These are phyloP conservation scores for Ammopiptanthus mongolicus DNA, from an alignment of 306 rosid genomes.

Conservation along the genomic window DNA sequence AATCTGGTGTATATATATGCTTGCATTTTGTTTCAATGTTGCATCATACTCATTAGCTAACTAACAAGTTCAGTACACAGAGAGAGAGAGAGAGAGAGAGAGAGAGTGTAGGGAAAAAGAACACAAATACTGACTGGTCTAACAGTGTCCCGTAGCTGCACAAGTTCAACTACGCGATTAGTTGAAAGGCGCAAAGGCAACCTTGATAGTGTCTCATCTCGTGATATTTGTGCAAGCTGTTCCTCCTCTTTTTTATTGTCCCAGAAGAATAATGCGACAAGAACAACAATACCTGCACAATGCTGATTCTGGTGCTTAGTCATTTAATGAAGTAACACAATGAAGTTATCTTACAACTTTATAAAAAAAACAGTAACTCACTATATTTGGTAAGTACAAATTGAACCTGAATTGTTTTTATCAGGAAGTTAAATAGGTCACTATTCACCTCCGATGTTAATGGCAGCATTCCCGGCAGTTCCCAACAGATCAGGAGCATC, in stretches of 20 bases:
- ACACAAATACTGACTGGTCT: conserved; percentile 68
- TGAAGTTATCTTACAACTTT: neutral
- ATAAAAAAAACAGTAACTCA: neutral
- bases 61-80: neutral
- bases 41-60: too few species aligned
- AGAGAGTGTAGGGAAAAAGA: neutral
- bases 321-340: conserved; percentile 39
- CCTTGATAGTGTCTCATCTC: conserved; percentile 83
- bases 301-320: conserved; percentile 70
- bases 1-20: too few species aligned
- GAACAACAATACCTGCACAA: conserved; percentile 70
- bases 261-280: conserved; percentile 87
- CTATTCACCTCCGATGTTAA: conserved; percentile 81
- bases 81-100: neutral
- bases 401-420: conserved; percentile 23
- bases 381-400: neutral
- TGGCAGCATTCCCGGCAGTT: conserved; percentile 86
- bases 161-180: conserved; percentile 91
- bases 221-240: conserved; percentile 79
- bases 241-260: conserved; percentile 96
- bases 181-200: conserved; percentile 96
- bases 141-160: conserved; percentile 88
- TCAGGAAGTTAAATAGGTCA: conserved; percentile 20
- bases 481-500: conserved; percentile 79
- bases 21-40: too few species aligned